Conservation (phyloP, 139 green algal genomes). For the Chlamydomonas sphaeroides region DNA sequence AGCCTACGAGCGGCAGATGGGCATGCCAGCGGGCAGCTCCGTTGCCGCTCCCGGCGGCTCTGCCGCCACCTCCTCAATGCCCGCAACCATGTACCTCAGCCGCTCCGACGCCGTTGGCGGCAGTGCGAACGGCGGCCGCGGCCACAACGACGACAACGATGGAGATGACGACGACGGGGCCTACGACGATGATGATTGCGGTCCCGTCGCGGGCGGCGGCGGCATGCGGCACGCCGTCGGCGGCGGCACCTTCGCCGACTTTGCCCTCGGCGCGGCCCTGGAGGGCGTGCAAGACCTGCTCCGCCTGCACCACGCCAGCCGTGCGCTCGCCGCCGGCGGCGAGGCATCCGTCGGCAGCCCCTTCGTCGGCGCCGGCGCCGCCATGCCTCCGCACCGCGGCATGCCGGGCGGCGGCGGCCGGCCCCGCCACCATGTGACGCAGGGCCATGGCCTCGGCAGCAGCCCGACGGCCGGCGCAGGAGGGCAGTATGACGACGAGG, state of each 20-base stretch:
- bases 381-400: neutral
- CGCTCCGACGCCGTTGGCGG: neutral
- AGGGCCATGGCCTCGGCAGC: too few relatives aligned
- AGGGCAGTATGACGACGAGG: neutral
- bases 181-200: neutral
- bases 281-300: neutral
- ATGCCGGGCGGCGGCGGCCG: conserved; percentile 20
- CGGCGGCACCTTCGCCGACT: neutral
- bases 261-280: neutral
- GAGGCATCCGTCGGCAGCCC: conserved; percentile 23
- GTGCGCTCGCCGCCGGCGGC: neutral
- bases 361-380: neutral
- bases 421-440: conserved; percentile 3
- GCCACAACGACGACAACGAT: neutral
- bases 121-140: neutral
- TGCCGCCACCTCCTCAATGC: too few relatives aligned
- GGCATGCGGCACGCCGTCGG: too few relatives aligned
- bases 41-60: too few relatives aligned
- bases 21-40: too few relatives aligned
- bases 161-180: too few relatives aligned
- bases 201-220: too few relatives aligned
- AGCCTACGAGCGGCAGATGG: too few relatives aligned
- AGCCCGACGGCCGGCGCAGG: neutral
- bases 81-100: neutral
- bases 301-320: too few relatives aligned